Evolutionary conservation across 108 stramenopile genomes (phyloP).

Genomic region (Cylindrotheca closterium): DNA sequence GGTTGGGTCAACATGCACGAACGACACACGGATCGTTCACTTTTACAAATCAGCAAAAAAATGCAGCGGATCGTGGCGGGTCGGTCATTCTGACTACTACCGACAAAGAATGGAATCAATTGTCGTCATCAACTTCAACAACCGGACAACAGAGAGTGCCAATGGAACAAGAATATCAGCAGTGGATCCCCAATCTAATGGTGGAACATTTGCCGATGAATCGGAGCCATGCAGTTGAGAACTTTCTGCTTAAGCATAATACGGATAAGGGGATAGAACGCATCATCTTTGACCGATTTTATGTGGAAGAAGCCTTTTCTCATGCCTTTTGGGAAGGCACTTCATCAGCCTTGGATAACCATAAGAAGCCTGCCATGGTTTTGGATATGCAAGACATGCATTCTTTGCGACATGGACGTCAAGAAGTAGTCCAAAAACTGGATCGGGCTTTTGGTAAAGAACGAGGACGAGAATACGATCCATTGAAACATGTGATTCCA

Average conservation of each 20-base stretch:
- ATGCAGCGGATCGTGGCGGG: no score
- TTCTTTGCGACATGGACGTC: slow-evolving; percentile 53
- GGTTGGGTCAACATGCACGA: slow-evolving; percentile 26
- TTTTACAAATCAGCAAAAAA: no score
- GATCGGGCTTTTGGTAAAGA: slow-evolving; percentile 14
- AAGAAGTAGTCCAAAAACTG: slow-evolving; percentile 39
- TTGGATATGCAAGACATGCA: slow-evolving; percentile 90
- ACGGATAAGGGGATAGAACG: neutral
- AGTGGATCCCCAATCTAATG: neutral
- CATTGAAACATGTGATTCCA: slow-evolving; percentile 13
- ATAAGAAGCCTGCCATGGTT: no score
- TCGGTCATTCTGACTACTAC: no score
- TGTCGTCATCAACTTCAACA: no score
- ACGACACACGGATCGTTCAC: neutral
- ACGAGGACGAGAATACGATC: slow-evolving; percentile 15
- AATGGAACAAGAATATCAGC: no score
- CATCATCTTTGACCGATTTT: slow-evolving; percentile 77
- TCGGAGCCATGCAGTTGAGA: slow-evolving; percentile 8
- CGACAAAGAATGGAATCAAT: no score
- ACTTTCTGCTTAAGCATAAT: neutral
- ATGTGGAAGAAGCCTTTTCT: slow-evolving; percentile 75
- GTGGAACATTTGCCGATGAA: slow-evolving; percentile 20
- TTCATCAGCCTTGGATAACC: no score
- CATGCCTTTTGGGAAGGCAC: slow-evolving; percentile 43
- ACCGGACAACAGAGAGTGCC: no score